Evolutionary conservation across 176 grass and related monocot genomes (phyloP), one percentile per base, ranked within the genome.

Genomic region (Pontederia paniculata): DNA sequence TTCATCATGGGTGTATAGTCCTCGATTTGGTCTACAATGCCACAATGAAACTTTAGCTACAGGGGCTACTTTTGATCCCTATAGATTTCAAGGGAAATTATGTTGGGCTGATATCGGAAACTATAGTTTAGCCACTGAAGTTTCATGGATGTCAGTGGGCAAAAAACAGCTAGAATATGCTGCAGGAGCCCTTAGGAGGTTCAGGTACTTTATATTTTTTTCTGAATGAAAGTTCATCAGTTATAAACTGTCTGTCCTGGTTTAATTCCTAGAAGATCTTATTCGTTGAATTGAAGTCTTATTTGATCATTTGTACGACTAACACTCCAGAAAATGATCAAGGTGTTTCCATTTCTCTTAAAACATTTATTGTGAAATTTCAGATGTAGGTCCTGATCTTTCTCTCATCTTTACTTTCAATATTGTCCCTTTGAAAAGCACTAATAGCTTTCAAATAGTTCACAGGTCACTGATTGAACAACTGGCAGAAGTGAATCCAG

Each of bases 151-250:
- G 89, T 82, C 89, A 19, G 81, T 81, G 17, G 89, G 81, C 18
- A 88, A 95, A 66, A 84, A 82, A 20, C 84, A 95, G 31, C 89
- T 95, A 42, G 89, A 89, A 1, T 89, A 77, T 61, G 89, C 89
- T 43, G 78, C 89, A 2, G 84, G 78, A 8, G 87, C 78, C 19
- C 84, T 95, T 4, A 37, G 78, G 52, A 73, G 76, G 53, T 95
- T 89, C 84, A 95, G 89, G 89, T 95, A 78, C 25, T 48, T 60
- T 41, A 37, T 6, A 37, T 37, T 6, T 37, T n/a, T 37, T 37
- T 37, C 28, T 37, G 7, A 37, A 37, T 37, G 28, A 37, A 37
- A 37, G 28, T 37, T 37, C 3, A 6, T 37, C 28, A 0, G 7
- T 3, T 37, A 37, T 37, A 37, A 37, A 37, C 28, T 37, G 28